These are phyloP conservation scores for Fusarium sp. DNA, from an alignment of 2,329 filamentous ascomycete species.

Conservation along the genomic window DNA sequence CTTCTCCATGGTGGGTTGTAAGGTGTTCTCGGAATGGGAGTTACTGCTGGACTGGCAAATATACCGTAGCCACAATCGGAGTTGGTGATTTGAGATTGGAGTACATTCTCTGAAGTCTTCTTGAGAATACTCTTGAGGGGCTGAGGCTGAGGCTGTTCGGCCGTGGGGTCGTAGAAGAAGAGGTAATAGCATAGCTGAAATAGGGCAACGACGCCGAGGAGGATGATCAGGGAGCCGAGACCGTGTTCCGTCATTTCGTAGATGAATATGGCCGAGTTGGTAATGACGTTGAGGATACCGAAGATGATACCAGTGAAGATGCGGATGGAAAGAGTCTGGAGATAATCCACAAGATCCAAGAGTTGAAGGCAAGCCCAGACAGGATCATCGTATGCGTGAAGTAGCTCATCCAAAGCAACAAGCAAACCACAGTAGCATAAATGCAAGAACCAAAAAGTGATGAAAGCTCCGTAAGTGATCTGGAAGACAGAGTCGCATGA, in stretches of 20 bases:
- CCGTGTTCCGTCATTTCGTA: conserved; percentile 14
- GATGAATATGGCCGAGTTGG: background rate
- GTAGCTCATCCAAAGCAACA: background rate
- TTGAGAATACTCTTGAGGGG: background rate
- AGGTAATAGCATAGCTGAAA: conserved; percentile 17
- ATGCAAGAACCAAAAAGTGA: conserved; percentile 27
- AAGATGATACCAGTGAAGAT: background rate
- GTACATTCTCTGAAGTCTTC: background rate
- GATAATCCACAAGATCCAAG: background rate
- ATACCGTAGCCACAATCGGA: background rate
- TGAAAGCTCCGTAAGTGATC: conserved; percentile 18
- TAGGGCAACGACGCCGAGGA: conserved; percentile 5
- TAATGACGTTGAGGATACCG: background rate
- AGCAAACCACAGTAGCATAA: background rate
- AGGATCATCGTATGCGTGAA: conserved; percentile 4
- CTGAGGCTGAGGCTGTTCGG: background rate
- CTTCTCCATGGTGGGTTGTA: conserved; percentile 1
- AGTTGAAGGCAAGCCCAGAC: background rate
- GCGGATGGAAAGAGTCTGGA: background rate
- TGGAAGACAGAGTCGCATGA: conserved; percentile 4
- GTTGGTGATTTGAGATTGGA: background rate
- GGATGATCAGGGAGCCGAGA: background rate
- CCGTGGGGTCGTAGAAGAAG: conserved; percentile 1
- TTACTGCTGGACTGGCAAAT: background rate
- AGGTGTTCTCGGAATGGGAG: background rate